Base-by-base conservation (phyloP, 805 yeast genomes). In the Metschnikowia lunata region DNA sequence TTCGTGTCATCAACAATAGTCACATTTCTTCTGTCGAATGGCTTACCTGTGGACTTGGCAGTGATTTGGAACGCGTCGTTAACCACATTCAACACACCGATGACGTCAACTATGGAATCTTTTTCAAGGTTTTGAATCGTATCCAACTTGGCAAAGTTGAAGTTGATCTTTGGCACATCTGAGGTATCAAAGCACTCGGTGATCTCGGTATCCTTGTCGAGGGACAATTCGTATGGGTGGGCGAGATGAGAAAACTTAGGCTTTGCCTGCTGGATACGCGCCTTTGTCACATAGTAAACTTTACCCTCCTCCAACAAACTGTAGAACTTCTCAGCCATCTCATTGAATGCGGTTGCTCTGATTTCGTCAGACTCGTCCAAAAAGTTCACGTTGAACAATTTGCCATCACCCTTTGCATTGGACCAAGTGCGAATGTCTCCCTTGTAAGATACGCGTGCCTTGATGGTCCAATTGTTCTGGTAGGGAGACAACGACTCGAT, bases 281-380 rank as follows among this genome's bases (percentile, higher is more conserved):
- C 90, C 58, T 83, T 85, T 34, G 91, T 79, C 29, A 93, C 74
- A 56, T 83, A 88, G 61, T 88, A 93, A 7, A 87, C 95, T 64
- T 85, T 82, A 30, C 96, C 97, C 60, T 89, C 98, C 62, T 86
- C 86, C 40, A 93, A 67, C 28, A 81, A 57, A 54, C 84, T 86
- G 68, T 79, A 83, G 60, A 79, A 85, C 60, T 79, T 81, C 47
- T 86, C 95, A 10, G 91, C 97, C 56, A 78, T 76, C 32, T 88
- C 91, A 62, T 86, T 87, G 66, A 93, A 93, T 1, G 93, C 97
- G 2, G 98, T 89, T 9, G 96, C 97, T 58, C 93, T 78, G 55
- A 93, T 93, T 69, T 93, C 98, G 57, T 93, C 96, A 6, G 97
- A 85, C 62, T 93, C 96, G 62, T 93, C 99, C 45, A 91, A 68